Percentiles rank a stretch among this genome's conserved stretches.
Conservation (phyloP, 2,329 filamentous ascomycete species). For the Anthostomella pinea region DNA sequence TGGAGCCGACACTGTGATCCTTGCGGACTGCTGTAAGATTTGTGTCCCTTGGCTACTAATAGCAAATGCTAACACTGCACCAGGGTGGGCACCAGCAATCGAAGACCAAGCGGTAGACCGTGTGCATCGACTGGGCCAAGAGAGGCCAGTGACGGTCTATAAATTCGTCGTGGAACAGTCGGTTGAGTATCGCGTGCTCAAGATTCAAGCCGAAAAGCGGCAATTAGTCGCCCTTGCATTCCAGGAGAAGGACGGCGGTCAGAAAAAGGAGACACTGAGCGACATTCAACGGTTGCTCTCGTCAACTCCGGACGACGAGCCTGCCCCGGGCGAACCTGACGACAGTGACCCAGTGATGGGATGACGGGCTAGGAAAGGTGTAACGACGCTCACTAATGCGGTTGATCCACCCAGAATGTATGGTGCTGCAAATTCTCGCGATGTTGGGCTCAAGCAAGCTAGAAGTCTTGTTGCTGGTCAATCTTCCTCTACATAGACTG, state of each 20-base stretch:
- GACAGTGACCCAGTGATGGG: too few species aligned
- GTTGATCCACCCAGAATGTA: too few species aligned
- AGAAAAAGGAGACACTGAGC: conserved; percentile 41
- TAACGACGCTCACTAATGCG: too few species aligned
- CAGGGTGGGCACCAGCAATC: conserved; percentile 86
- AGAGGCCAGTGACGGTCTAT: conserved; percentile 73
- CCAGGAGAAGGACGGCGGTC: conserved; percentile 62
- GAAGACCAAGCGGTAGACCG: conserved; percentile 90
- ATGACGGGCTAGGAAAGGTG: too few species aligned
- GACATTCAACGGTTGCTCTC: conserved; percentile 50
- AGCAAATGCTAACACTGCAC: conserved; percentile 12
- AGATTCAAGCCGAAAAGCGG: conserved; percentile 76
- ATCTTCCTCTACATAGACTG: too few species aligned
- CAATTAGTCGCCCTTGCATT: conserved; percentile 76
- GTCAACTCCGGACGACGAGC: conserved; percentile 1
- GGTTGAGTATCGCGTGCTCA: conserved; percentile 77
- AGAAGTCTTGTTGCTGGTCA: too few species aligned
- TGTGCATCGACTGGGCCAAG: conserved; percentile 83
- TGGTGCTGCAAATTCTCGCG: too few species aligned
- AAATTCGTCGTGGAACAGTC: conserved; percentile 76
- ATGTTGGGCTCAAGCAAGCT: too few species aligned
- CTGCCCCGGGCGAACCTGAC: too few species aligned
- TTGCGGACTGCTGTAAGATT: conserved; percentile 68
- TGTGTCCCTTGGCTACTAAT: not conserved
- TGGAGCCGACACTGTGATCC: conserved; percentile 79